Evolutionary conservation across 106 monocot species (phyloP), one percentile per base, ranked within the genome.

Genomic region (Vanilla planifolia): DNA sequence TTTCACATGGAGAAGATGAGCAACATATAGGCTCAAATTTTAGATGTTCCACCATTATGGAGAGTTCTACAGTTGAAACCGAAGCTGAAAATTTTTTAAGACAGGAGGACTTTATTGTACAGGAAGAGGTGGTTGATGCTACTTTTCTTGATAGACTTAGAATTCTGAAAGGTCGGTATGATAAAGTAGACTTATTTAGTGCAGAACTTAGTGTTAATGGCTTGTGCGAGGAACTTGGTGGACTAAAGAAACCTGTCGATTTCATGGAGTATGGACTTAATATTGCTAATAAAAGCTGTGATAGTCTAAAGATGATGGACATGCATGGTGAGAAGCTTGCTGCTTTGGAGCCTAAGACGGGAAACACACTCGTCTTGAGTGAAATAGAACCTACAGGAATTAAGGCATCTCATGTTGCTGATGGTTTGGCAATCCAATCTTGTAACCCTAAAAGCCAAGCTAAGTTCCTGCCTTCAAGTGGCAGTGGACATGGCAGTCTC

Each of bases 41-140:
- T 5, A 10, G 5, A 6, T 6, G 37, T 5, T 37, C 37, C 7
- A 10, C 37, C 37, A 6, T 10, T 37, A 6, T 10, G 10, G 37
- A 37, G 10, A 10, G 10, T 37, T 37, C n/a, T 7, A 25, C 7
- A 21, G 35, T n/a, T 21, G 16, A 32, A 14, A n/a, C 28, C 28
- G 20, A 21, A 2, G 3, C 5, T 16, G 16, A 4, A 29, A 16
- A 27, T 4, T 10, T 2, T 8, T 10, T 4, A 53, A 53, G 5
- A 36, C n/a, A n/a, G 1, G 53, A 15, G 7, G 14, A 55, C 2
- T 33, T 6, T 1, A 20, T 57, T 13, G 6, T 34, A n/a, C n/a
- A 57, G 21, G 35, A 57, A 5, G 57, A 57, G 3, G 35, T 20
- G 34, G 21, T 35, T 36, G 57, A 57, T 57, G 33, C 57, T 57